These are phyloP conservation scores for Melastoma malabathricum DNA, from an alignment of 345 rosid species.

Conservation along the genomic window DNA sequence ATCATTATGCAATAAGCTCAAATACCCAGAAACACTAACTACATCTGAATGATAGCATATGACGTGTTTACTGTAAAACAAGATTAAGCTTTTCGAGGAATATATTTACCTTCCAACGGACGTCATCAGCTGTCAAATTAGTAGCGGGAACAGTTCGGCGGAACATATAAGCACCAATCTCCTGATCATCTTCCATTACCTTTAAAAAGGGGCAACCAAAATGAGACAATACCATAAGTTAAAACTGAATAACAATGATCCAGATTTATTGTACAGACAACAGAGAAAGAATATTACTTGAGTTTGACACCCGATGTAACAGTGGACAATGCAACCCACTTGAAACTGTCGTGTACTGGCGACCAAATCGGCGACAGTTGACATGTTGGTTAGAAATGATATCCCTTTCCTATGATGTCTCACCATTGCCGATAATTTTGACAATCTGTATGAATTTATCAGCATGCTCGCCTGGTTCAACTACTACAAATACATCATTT, in stretches of 20 bases:
- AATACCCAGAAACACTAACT: not conserved
- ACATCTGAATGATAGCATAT: no score
- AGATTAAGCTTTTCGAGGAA: conserved; percentile 4
- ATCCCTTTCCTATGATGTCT: conserved; percentile 38
- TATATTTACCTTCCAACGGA: conserved; percentile 90
- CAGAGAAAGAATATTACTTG: conserved; percentile 30
- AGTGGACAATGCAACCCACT: conserved; percentile 77
- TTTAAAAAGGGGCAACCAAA: conserved; percentile 13
- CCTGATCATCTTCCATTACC: conserved; percentile 97
- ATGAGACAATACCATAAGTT: conserved; percentile 1
- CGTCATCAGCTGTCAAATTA: conserved; percentile 82
- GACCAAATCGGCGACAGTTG: conserved; percentile 63
- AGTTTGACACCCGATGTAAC: conserved; percentile 86
- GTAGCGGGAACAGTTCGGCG: conserved; percentile 85
- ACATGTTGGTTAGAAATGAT: conserved; percentile 47
- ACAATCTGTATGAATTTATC: conserved; percentile 76
- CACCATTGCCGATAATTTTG: conserved; percentile 47
- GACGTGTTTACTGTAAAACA: no score
- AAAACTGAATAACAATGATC: not conserved
- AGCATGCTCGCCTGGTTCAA: conserved; percentile 95
- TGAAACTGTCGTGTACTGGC: conserved; percentile 60
- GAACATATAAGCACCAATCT: conserved; percentile 86
- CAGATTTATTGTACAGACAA: not conserved
- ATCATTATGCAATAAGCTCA: not conserved
- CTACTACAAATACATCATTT: conserved; percentile 93